These are phyloP conservation scores for Pythium rhizo-oryzae DNA, from an alignment of 352 stramenopile genomes.

Conservation along the genomic window DNA sequence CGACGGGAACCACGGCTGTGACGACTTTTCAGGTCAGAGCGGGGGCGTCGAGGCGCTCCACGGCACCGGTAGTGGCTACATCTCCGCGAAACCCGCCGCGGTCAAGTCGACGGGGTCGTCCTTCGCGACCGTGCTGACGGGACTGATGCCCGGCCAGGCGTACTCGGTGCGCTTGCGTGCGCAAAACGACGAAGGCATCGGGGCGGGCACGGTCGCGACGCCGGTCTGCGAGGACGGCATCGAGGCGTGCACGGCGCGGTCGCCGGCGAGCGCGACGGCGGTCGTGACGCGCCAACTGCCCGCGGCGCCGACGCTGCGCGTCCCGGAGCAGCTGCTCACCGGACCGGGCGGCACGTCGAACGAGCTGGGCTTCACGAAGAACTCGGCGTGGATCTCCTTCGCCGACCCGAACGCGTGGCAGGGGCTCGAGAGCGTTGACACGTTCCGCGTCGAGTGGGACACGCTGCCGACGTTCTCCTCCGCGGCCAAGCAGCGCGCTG, in stretches of 20 bases:
- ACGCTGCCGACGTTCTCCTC: conserved; percentile 65
- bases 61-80: conserved; percentile 44
- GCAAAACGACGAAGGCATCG: conserved; percentile 84
- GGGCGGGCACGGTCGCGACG: conserved; percentile 55
- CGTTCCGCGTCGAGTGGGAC: conserved; percentile 93
- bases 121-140: conserved; percentile 32
- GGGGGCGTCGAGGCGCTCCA: conserved; percentile 55
- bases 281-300: conserved; percentile 73
- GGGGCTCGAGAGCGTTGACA: conserved; percentile 80
- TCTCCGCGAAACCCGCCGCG: conserved; percentile 28
- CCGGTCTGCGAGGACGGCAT: conserved; percentile 88
- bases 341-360: conserved; percentile 40
- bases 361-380: conserved; percentile 64
- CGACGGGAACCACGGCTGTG: conserved; percentile 59
- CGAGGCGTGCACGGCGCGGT: conserved; percentile 64
- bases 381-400: conserved; percentile 63
- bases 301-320: conserved; percentile 38
- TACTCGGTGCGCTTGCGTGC: conserved; percentile 87
- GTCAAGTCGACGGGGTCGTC: neutral
- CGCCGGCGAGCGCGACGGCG: conserved; percentile 7
- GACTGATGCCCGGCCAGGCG: conserved; percentile 46
- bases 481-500: conserved; percentile 37
- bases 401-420: conserved; percentile 67
- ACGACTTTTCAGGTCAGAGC: conserved; percentile 44
- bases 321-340: conserved; percentile 54